Base-by-base conservation (phyloP, 2,329 filamentous ascomycete species). In the Zymoseptoria ardabiliae region DNA sequence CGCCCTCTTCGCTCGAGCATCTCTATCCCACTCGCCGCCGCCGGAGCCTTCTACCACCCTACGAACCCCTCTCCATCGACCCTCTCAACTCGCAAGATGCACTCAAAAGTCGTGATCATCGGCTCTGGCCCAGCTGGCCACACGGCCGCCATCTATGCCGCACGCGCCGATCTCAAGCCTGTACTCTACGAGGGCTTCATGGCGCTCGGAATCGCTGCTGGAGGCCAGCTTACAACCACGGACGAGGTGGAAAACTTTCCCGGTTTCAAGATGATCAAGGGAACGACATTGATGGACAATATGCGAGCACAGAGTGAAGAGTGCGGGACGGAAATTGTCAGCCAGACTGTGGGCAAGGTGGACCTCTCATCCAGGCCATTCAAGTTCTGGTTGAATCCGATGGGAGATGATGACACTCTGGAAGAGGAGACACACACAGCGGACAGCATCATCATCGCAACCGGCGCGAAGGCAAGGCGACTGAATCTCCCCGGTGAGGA, bases 161-260 rank as follows among this genome's bases (percentile, higher is more conserved):
- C 92, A 53, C 89, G 94, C 73, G 94, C 94, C 62, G 93, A 99
- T 75, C 79, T 99, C 73, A 90, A 95, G 77, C 94, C 94, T 64
- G 89, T 97, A 64, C 82, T 99, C 68, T 99, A 97, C 75, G 94
- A 99, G 79, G 94, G 94, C 69, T 96, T 99, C 83, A 86, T 99
- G 75, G 94, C 94, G 70, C 94, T 97, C 73, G 94, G 93, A 71
- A 96, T 95, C 70, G 94, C 94, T 6, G 91, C 94, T 51, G 94
- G 94, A 68, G 94, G 94, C 59, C 94, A 99, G 82, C 83, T 99
- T 68, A 99, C 95, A 58, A 99, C 95, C 23, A 99, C 94, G 58
- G 97, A 96, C 71, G 95, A 99, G 68, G 86, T 99, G 61, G 94
- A 99, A 81, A 99, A 99, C 83, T 99, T 88, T 78, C 94, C 94